A percentile compares a stretch with the other conserved stretches of the same genome.
These are phyloP conservation scores for Geum urbanum DNA, from an alignment of 306 rosid species.

Conservation along the genomic window DNA sequence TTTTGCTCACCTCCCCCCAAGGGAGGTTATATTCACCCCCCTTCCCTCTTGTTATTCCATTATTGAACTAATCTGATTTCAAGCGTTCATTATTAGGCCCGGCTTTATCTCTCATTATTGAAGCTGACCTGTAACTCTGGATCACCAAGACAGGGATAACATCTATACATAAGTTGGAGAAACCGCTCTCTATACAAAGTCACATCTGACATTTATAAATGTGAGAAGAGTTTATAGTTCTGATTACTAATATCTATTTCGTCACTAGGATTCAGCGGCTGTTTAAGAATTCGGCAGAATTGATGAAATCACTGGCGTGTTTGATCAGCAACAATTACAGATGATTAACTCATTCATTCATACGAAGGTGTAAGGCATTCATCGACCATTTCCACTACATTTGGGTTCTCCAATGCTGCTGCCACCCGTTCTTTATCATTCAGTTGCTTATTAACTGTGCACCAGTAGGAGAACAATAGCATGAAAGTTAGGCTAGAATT, in stretches of 20 bases:
- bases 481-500: not conserved
- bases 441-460: conserved; percentile 87
- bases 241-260: not conserved
- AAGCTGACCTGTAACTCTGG: no score
- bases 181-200: no score
- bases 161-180: no score
- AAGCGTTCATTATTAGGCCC: no score
- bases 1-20: no score
- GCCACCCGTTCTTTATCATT: conserved; percentile 93
- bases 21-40: no score
- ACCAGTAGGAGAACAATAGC: not conserved
- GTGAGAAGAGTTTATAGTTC: not conserved
- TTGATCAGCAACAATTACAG: not conserved
- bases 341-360: conserved; percentile 26
- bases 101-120: no score
- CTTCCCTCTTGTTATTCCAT: no score
- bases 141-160: no score
- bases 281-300: not conserved
- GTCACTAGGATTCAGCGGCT: not conserved
- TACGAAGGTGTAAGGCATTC: conserved; percentile 85
- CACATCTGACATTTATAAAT: no score
- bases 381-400: conserved; percentile 78
- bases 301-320: not conserved
- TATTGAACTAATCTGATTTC: no score
- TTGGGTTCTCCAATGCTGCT: conserved; percentile 91